These are phyloP conservation scores for Penicillium sclerotigenum DNA, from an alignment of 2,329 filamentous ascomycete species.

Conservation along the genomic window DNA sequence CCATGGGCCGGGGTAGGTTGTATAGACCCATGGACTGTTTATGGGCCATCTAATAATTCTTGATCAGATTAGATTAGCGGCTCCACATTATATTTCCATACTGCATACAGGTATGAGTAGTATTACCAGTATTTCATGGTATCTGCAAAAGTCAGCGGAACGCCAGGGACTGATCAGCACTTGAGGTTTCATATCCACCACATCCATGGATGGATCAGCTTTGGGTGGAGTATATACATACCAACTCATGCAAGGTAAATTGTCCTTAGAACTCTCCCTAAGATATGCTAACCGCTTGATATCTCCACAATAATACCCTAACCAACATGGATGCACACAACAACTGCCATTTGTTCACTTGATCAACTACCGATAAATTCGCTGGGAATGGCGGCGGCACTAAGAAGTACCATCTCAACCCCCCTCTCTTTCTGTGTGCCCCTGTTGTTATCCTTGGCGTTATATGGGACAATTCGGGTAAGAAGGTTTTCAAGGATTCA, in stretches of 20 bases:
- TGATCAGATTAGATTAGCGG: constrained; percentile 7
- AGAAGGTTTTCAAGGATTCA: not conserved
- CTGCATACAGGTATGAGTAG: not conserved
- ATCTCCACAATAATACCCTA: not conserved
- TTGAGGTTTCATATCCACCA: not conserved
- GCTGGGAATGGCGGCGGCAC: not conserved
- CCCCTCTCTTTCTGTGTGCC: not conserved
- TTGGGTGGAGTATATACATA: not conserved
- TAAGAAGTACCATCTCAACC: not conserved
- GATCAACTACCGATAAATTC: not conserved
- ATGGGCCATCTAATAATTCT: constrained; percentile 3
- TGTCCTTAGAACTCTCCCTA: not conserved
- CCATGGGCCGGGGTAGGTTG: constrained; percentile 16
- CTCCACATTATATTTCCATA: not conserved
- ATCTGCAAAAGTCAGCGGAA: not conserved
- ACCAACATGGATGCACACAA: not conserved
- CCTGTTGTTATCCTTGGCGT: not conserved
- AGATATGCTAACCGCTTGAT: not conserved
- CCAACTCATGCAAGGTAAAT: not conserved
- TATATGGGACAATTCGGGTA: not conserved
- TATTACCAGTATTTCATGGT: not conserved
- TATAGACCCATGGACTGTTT: not conserved
- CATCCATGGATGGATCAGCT: not conserved
- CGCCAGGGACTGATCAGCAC: not conserved
- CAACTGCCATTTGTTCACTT: too few species aligned